Evolutionary conservation across 192 early-diverging fungal species (phyloP), one percentile per base, ranked within the genome.

Genomic region (Gryganskiella cystojenkinii): DNA sequence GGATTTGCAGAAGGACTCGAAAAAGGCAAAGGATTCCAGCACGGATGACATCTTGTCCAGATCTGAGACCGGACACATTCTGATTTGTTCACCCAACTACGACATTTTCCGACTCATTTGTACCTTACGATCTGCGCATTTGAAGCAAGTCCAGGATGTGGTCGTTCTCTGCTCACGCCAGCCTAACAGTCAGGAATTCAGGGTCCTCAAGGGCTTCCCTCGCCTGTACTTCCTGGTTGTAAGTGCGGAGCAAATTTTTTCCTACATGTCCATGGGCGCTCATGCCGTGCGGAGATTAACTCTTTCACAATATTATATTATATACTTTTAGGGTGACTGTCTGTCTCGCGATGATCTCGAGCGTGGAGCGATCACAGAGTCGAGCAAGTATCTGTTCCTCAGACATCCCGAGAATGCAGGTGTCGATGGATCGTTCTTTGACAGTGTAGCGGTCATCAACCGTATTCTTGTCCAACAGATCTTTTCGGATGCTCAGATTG

Each of bases 371-470:
- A 70, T 84, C 2, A 82, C 72, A 54, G 72, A 57, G 43, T 83
- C 85, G 40, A 73, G 70, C 49, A 81, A 86, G 61, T 81, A 84
- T 24, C 72, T 86, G 0, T 80, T 86, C 22, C 75, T 86, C 76
- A 69, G 74, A 11, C 74, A 78, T 15, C 74, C 74, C 10, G 66
- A 68, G 20, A 78, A 69, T 19, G 74, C 61, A 31, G 74, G 74
- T 24, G 74, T 78, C 6, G 74, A 78, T 34, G 74, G 74, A 2
- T 69, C 74, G 3, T 78, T 78, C 43, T 69, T 78, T 44, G 74
- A 78, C 24, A 78, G 74, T 14, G 61, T 31, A 1, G 65, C 74
- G 0, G 74, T 78, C 19, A 78, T 78, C 56, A 78, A 78, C 61
- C 33, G 74, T 0, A 78, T 78, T 20, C 50, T 78, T 0, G 74